Base-by-base conservation (phyloP, 805 yeast genomes). In the Pichia scutulata region DNA sequence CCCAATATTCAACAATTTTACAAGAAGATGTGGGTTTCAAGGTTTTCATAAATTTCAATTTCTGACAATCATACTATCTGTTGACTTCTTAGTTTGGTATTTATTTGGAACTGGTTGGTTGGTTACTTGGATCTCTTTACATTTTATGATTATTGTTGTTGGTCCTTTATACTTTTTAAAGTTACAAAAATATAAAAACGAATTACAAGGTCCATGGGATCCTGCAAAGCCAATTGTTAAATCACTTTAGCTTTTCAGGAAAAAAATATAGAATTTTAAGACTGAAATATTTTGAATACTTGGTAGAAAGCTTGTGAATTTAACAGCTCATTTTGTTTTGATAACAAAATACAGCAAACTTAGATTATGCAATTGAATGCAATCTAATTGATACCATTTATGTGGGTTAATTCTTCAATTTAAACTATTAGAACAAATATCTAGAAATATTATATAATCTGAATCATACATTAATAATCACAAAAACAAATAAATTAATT, bases 121-220 rank as follows among this genome's bases (percentile, higher is more conserved):
- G 14, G 50, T 70, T 0, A 59, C 76, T 10, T 84, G 92, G 86
- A 26, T 75, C 2, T 47, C 68, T 1, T 60, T 76, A 7, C 81
- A 81, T 50, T 56, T 72, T 0, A 60, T 70, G 40, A 75, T 86
- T 1, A 64, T 73, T 2, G 66, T 84, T 9, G 69, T 78, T 1
- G 75, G 87, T 22, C 96, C 96, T 2, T 72, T 75, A 46, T 83
- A 87, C 68, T 84, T 87, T 58, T 66, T 87, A 44, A 74, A 74
- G 28, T 68, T 89, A 39, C 96, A 88, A 61, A 77, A 79, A 64
- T 87, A 87, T 63, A 88, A 88, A 65, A 86, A 82, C 62, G 96
- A 87, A 64, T 70, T 88, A 47, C 90, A 86, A 64, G 96, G 96
- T 0, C 96, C 96, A 1, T 88, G 96, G 96, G 96, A 88, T 63